Evolutionary conservation across 2,329 filamentous ascomycete genomes (phyloP), one percentile per base, ranked within the genome.

Genomic region (Monosporascus sp.): DNA sequence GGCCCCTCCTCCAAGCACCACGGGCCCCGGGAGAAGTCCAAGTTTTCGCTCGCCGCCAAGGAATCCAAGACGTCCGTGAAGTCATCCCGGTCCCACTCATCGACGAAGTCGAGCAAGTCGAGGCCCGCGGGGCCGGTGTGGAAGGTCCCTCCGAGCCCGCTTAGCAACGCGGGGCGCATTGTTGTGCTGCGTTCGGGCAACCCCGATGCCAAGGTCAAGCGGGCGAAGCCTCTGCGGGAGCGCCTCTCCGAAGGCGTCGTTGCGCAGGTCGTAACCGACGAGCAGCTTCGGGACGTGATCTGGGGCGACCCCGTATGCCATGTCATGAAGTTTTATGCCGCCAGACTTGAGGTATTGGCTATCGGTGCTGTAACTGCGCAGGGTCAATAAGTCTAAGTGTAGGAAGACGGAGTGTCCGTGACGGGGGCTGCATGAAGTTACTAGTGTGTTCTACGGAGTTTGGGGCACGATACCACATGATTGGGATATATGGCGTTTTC

Each of bases 261-360:
- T 47, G 89, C 89, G 2, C 85, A 86, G 56, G 78, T 85, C 9
- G 80, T 86, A 8, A 80, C 75, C 0, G 88, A 94, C 58, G 81
- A 86, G 44, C 76, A 88, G 64, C 69, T 96, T 49, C 75, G 87
- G 24, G 78, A 76, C 2, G 79, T 91, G 0, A 76, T 96, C 4
- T 96, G 91, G 80, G 91, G 91, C 0, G 90, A 96, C 66, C 88
- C 89, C 0, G 75, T 90, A 44, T 87, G 85, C 66, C 91, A 95
- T 72, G 77, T 85, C 60, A 95, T 96, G 91, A 82, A 76, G 55
- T 65, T 94, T 20, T 96, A 96, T 70, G 82, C 82, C 15, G 80
- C 78, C 20, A 74, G 91, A 51, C 81, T 95, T 45, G 87, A 94
- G 67, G 73, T 76, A 4, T 70, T 96, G 52, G 88, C 88, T 11